Evolutionary conservation across 768 basidiomycete genomes (phyloP), one percentile per base, ranked within the genome.

Genomic region (Hysterangium stoloniferum): DNA sequence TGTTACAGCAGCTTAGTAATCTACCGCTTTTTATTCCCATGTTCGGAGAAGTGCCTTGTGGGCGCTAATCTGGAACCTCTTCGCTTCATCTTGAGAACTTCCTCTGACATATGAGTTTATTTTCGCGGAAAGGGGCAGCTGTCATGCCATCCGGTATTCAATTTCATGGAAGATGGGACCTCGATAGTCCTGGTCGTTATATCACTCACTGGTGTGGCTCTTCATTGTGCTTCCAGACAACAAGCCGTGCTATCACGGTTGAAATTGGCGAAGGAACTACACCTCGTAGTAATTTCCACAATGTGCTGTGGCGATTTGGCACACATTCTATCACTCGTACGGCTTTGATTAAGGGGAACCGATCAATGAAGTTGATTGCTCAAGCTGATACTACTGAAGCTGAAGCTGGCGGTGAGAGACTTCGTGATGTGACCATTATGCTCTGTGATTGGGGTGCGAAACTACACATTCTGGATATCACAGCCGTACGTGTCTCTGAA

Each of bases 191-290:
- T 22, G 40, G 28, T 41, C 40, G 40, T 22, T 41, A 41, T 41
- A 41, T 41, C 40, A 13, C 40, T 9, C 40, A 41, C 19, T 41
- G 40, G 40, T 41, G 40, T 17, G 40, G 40, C 4, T 41, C 40
- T 9, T 41, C 40, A 3, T 17, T 41, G 40, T 41, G 40, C 40
- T 41, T 41, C 19, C 40, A 41, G 11, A 41, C 40, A 12, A 41
- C 40, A 19, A 41, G 40, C 28, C 40, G 40, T 41, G 22, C 40
- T 41, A 41, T 41, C 40, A 41, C 40, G 19, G 40, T 41, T 12
- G 40, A 41, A 17, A 22, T 41, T 6, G 40, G 40, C 12, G 40
- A 25, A 11, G 22, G 22, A 41, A 41, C 40, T 3, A 25, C 4
- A 11, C 28, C 40, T 8, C 22, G 40, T 8, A 41, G 17, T 11